phyloP scores from a whole-genome alignment of 768 basidiomycete species.

The Thelephora aurantiotincta region DNA sequence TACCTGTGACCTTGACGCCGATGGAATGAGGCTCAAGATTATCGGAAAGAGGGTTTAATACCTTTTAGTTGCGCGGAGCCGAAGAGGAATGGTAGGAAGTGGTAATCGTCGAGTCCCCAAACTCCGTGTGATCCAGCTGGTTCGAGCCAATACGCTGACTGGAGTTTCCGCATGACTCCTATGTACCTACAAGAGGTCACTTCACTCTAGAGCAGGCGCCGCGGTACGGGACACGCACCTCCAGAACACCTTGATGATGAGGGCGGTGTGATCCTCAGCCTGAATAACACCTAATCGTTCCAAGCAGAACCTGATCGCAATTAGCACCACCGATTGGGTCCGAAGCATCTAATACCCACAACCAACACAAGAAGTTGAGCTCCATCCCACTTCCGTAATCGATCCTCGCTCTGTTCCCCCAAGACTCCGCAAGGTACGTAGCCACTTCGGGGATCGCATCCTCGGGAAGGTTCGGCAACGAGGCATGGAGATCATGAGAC shows the following conservation, averaged over 20 bases:
- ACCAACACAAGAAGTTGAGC: slow-evolving; percentile 91
- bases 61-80: slow-evolving; percentile 70
- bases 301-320: slow-evolving; percentile 55
- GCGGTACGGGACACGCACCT: slow-evolving; percentile 25
- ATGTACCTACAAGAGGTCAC: slow-evolving; percentile 38
- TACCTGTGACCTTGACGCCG: slow-evolving; percentile 60
- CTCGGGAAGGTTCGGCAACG: slow-evolving; percentile 39
- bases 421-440: slow-evolving; percentile 71
- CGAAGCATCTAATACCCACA: slow-evolving; percentile 37
- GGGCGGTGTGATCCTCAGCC: slow-evolving; percentile 51
- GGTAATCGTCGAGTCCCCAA: slow-evolving; percentile 95
- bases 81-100: slow-evolving; percentile 86
- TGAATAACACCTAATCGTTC: slow-evolving; percentile 51
- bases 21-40: not conserved
- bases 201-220: not conserved
- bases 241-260: slow-evolving; percentile 87
- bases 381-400: slow-evolving; percentile 99
- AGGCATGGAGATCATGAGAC: slow-evolving; percentile 34
- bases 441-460: slow-evolving; percentile 57
- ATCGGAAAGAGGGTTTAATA: slow-evolving; percentile 7
- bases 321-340: not conserved
- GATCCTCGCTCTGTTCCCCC: slow-evolving; percentile 86
- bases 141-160: slow-evolving; percentile 94
- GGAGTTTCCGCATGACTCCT: slow-evolving; percentile 69
- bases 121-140: slow-evolving; percentile 99